These are phyloP conservation scores for Triticum turgidum DNA, from an alignment of 176 grass and related monocot genomes.

Conservation along the genomic window DNA sequence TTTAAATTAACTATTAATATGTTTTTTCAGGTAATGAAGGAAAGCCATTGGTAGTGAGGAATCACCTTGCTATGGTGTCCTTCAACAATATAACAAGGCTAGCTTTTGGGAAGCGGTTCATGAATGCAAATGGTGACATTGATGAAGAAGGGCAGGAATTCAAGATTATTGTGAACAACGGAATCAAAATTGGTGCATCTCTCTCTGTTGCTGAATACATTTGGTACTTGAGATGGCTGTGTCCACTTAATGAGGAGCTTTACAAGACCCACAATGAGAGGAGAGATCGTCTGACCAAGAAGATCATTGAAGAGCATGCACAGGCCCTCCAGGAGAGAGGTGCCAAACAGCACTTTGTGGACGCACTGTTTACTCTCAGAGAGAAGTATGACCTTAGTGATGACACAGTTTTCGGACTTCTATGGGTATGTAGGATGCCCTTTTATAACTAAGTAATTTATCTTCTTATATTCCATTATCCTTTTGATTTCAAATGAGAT, in stretches of 20 bases:
- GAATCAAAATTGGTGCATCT: constrained; percentile 73
- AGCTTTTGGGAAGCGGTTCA: constrained; percentile 76
- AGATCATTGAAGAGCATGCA: constrained; percentile 81
- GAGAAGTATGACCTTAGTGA: constrained; percentile 77
- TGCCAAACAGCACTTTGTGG: constrained; percentile 80
- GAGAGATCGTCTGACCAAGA: constrained; percentile 66
- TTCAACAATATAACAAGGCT: constrained; percentile 94
- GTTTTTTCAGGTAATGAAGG: constrained; percentile 47
- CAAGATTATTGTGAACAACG: constrained; percentile 70
- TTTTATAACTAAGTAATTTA: neutral
- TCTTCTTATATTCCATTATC: neutral
- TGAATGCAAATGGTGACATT: constrained; percentile 53
- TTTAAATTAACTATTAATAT: constrained; percentile 13
- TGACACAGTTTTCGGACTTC: constrained; percentile 74
- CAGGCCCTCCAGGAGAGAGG: constrained; percentile 55
- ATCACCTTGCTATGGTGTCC: constrained; percentile 62
- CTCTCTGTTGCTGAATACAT: constrained; percentile 74
- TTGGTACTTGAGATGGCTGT: constrained; percentile 76
- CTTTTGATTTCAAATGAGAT: neutral
- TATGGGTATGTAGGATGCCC: constrained; percentile 56
- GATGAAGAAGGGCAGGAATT: constrained; percentile 72
- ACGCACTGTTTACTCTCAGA: constrained; percentile 70
- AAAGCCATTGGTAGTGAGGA: constrained; percentile 46
- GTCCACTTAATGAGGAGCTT: constrained; percentile 70
- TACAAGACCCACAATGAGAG: constrained; percentile 68